A percentile compares a stretch with the other conserved stretches of the same genome.
Conservation (phyloP, 768 basidiomycete genomes). For the Trametes gibbosa region DNA sequence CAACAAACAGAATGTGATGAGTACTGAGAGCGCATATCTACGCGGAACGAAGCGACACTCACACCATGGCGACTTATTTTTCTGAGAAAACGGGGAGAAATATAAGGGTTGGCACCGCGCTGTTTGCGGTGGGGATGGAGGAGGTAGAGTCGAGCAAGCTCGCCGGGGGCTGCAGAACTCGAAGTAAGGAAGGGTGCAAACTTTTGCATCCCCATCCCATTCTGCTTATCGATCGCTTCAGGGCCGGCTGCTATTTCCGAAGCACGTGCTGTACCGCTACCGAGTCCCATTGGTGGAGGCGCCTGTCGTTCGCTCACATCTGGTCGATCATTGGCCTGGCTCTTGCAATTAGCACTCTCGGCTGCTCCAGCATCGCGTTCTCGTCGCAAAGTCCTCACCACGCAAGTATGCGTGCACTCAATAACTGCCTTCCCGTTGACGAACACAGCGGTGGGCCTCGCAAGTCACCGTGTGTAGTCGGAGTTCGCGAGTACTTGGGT, state of each 20-base stretch:
- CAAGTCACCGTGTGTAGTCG: background rate
- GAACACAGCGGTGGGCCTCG: background rate
- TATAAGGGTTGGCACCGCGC: conserved; percentile 13
- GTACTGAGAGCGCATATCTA: background rate
- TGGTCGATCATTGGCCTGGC: background rate
- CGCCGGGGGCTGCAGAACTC: conserved; percentile 31
- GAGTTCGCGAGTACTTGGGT: no score
- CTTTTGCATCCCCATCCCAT: conserved; percentile 18
- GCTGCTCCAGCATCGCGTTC: background rate
- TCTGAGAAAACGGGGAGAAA: conserved; percentile 31
- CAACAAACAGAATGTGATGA: conserved; percentile 30
- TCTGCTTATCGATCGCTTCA: conserved; percentile 47
- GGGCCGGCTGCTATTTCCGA: conserved; percentile 35
- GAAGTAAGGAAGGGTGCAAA: conserved; percentile 23
- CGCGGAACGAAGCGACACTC: conserved; percentile 37
- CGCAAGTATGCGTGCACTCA: background rate
- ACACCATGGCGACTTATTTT: conserved; percentile 77
- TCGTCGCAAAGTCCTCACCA: background rate
- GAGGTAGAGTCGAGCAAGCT: conserved; percentile 27
- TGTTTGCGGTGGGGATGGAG: conserved; percentile 11
- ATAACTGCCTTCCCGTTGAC: background rate
- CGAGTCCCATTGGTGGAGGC: background rate
- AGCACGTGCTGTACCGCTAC: conserved; percentile 9
- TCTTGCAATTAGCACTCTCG: conserved; percentile 2
- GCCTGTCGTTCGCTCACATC: background rate